Percentiles rank a stretch among this genome's conserved stretches.
Evolutionary conservation across 2,329 filamentous ascomycete species (phyloP).

Genomic region (Fusarium ambrosium): DNA sequence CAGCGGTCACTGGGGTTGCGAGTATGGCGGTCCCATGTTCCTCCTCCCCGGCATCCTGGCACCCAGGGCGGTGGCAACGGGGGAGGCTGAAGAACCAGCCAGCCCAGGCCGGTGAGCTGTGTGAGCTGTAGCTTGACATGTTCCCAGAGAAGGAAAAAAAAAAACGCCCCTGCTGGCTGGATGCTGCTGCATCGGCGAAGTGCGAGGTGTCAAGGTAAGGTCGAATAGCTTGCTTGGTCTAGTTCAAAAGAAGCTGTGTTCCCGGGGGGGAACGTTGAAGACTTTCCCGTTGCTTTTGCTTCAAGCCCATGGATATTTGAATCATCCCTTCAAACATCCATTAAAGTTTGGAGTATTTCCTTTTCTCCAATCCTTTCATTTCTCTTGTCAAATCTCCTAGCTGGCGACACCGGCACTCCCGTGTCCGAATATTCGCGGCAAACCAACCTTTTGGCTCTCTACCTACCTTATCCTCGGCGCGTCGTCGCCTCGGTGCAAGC

Average conservation of each 20-base stretch:
- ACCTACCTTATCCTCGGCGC: neutral
- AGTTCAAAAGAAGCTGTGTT: slow-evolving; percentile 19
- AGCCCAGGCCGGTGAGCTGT: neutral
- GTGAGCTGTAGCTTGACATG: neutral
- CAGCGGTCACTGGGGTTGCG: too few species aligned
- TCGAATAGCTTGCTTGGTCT: neutral
- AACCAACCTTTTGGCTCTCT: neutral
- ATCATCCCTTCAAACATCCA: neutral
- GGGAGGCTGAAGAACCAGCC: neutral
- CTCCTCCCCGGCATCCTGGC: too few species aligned
- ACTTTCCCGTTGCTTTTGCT: neutral
- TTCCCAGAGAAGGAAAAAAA: neutral
- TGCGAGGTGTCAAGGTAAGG: slow-evolving; percentile 18
- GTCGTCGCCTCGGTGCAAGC: neutral
- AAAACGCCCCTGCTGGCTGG: neutral
- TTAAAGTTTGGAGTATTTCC: neutral
- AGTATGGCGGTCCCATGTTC: too few species aligned
- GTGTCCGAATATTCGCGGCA: neutral
- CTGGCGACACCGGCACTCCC: slow-evolving; percentile 1
- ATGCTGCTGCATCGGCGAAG: slow-evolving; percentile 33
- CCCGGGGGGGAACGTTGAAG: neutral
- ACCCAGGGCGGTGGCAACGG: neutral
- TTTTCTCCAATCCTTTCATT: neutral
- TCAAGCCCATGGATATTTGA: neutral
- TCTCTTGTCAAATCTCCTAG: neutral